Evolutionary conservation across 1,284 basidiomycete species (phyloP).

Genomic region (Amylostereum areolatum): DNA sequence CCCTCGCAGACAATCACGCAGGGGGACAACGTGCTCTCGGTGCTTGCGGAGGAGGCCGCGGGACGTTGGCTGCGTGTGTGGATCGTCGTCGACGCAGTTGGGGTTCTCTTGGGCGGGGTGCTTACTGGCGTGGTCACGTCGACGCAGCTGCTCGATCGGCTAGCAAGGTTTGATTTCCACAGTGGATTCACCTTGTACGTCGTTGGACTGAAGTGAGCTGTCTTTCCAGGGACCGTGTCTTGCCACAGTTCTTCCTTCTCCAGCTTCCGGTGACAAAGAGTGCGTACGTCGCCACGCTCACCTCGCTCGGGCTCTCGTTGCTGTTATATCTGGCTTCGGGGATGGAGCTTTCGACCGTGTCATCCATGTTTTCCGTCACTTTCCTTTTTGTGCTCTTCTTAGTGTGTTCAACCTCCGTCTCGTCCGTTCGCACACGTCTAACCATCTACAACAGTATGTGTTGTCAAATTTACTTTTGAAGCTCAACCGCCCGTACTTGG

Average conservation of each 20-base stretch:
- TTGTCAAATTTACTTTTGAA: constrained; percentile 40
- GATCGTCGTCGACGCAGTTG: constrained; percentile 57
- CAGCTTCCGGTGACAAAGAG: constrained; percentile 46
- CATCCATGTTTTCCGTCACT: constrained; percentile 39
- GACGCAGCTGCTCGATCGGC: constrained; percentile 50
- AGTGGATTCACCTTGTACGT: background rate
- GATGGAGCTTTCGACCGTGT: constrained; percentile 46
- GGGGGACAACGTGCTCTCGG: constrained; percentile 54
- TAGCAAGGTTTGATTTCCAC: constrained; percentile 43
- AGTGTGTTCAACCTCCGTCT: constrained; percentile 6
- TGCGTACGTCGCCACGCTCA: constrained; percentile 45
- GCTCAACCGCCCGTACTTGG: constrained; percentile 57
- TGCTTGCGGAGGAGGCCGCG: constrained; percentile 48
- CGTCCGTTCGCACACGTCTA: background rate
- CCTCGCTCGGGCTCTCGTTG: constrained; percentile 45
- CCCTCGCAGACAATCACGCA: constrained; percentile 42
- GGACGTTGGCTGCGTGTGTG: constrained; percentile 48
- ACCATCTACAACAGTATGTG: constrained; percentile 5
- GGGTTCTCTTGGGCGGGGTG: constrained; percentile 66
- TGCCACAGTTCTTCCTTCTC: constrained; percentile 48
- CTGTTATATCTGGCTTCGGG: constrained; percentile 55
- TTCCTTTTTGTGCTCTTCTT: constrained; percentile 11
- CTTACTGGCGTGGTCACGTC: constrained; percentile 51
- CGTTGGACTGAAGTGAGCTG: background rate
- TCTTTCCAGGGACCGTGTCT: constrained; percentile 40